Conservation (phyloP, 805 yeast species). For the Isabelozyma gotoi region DNA sequence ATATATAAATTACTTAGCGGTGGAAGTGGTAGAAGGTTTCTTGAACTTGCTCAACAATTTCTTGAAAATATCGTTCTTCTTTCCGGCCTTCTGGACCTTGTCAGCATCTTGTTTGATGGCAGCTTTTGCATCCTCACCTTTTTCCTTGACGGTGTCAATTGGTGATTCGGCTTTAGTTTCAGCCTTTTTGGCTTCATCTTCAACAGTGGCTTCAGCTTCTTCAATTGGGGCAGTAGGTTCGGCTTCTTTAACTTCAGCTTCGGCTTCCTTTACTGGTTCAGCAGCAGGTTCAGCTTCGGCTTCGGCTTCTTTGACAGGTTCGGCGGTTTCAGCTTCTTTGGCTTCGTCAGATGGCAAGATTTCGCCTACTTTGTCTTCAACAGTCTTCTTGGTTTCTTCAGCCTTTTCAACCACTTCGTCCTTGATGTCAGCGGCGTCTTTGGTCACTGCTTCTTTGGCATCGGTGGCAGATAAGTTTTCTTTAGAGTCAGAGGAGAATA, state of each 20-base stretch:
- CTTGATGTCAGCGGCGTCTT: conserved; percentile 3
- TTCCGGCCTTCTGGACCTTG: conserved; percentile 31
- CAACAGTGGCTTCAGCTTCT: conserved; percentile 7
- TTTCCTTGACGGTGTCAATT: conserved; percentile 4
- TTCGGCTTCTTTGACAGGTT: conserved; percentile 4
- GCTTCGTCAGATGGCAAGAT: conserved; percentile 5
- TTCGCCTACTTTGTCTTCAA: conserved; percentile 3
- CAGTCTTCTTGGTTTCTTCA: conserved; percentile 1
- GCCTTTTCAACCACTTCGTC: conserved; percentile 5
- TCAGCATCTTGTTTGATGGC: conserved; percentile 23
- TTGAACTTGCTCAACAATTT: conserved; percentile 36
- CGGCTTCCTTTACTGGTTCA: conserved; percentile 5
- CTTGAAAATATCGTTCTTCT: conserved; percentile 38
- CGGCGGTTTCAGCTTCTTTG: conserved; percentile 3
- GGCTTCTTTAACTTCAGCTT: conserved; percentile 4
- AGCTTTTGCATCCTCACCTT: conserved; percentile 22
- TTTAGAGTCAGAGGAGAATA: conserved; percentile 27
- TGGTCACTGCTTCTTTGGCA: neutral
- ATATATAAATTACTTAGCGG: conserved; percentile 4
- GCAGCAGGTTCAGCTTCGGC: too few relatives aligned
- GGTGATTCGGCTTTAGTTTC: conserved; percentile 15
- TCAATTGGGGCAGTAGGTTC: conserved; percentile 4
- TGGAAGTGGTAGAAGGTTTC: conserved; percentile 21
- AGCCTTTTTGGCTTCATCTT: conserved; percentile 7
- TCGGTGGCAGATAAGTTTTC: conserved; percentile 13